These are phyloP conservation scores for Pythium brachiatum DNA, from an alignment of 352 stramenopile genomes.

Conservation along the genomic window DNA sequence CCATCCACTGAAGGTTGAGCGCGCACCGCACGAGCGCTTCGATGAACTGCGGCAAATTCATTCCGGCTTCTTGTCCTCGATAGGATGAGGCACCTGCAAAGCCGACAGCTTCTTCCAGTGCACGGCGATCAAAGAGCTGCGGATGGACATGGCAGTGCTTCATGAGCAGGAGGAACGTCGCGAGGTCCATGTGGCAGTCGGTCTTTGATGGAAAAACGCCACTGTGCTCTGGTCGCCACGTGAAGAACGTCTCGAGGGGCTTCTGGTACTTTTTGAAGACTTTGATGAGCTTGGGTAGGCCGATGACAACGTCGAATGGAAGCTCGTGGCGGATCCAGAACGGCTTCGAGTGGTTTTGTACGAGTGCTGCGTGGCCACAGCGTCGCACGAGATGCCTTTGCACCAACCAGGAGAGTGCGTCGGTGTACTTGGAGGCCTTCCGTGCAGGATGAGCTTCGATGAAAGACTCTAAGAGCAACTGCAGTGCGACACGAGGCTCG, in stretches of 20 bases:
- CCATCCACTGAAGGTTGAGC: conserved; percentile 41
- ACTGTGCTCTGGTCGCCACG: conserved; percentile 15
- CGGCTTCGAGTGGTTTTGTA: background rate
- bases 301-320: background rate
- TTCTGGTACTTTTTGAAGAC: conserved; percentile 27
- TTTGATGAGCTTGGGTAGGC: conserved; percentile 20
- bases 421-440: background rate
- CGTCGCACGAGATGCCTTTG: background rate
- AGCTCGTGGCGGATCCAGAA: conserved; percentile 22
- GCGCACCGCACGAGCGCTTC: conserved; percentile 57
- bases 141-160: conserved; percentile 53
- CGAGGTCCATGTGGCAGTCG: conserved; percentile 18
- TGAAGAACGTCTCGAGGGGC: conserved; percentile 16
- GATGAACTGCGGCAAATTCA: conserved; percentile 65
- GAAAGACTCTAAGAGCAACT: conserved; percentile 1
- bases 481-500: background rate
- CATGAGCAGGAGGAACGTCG: conserved; percentile 46
- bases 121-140: conserved; percentile 55
- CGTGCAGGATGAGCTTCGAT: background rate
- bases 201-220: background rate
- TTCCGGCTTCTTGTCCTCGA: background rate
- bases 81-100: conserved; percentile 17
- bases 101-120: conserved; percentile 47
- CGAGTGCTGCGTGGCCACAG: background rate
- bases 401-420: conserved; percentile 15